These are phyloP conservation scores for Heracleum sosnowskyi DNA, from an alignment of 129 eudicot genomes.

Conservation along the genomic window DNA sequence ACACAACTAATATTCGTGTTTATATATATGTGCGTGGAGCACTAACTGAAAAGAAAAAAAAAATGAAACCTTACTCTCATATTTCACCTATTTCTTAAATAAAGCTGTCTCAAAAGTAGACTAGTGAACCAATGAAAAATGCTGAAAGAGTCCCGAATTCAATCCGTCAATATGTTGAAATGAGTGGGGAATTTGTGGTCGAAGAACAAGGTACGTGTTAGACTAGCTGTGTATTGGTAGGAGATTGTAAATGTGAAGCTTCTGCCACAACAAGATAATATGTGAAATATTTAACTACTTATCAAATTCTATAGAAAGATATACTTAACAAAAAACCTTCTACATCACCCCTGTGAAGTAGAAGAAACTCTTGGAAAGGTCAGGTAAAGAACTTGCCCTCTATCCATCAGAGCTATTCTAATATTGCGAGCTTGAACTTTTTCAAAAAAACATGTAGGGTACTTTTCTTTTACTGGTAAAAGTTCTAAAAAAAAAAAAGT, in stretches of 20 bases:
- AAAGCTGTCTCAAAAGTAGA: not conserved
- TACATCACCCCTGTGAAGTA: not conserved
- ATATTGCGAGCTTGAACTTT: not conserved
- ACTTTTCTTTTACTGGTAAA: not conserved
- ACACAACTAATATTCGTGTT: too few species aligned
- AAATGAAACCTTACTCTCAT: too few species aligned
- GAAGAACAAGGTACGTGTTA: not conserved
- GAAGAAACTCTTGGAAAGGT: not conserved
- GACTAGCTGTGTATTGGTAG: not conserved
- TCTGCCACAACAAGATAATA: not conserved
- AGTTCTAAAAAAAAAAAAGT: not conserved
- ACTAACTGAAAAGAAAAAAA: too few species aligned
- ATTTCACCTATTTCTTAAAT: not conserved
- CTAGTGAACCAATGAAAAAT: not conserved
- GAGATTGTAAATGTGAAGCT: not conserved
- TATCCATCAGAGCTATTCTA: not conserved
- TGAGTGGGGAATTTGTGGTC: not conserved
- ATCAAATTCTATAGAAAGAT: not conserved
- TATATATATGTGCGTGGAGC: too few species aligned
- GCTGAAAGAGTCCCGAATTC: not conserved
- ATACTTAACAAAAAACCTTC: not conserved
- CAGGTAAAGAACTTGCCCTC: not conserved
- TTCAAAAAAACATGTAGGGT: not conserved
- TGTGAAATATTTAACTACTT: not conserved
- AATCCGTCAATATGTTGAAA: not conserved